Base-by-base conservation (phyloP, 2,329 filamentous ascomycete species). In the Ustulina deusta region DNA sequence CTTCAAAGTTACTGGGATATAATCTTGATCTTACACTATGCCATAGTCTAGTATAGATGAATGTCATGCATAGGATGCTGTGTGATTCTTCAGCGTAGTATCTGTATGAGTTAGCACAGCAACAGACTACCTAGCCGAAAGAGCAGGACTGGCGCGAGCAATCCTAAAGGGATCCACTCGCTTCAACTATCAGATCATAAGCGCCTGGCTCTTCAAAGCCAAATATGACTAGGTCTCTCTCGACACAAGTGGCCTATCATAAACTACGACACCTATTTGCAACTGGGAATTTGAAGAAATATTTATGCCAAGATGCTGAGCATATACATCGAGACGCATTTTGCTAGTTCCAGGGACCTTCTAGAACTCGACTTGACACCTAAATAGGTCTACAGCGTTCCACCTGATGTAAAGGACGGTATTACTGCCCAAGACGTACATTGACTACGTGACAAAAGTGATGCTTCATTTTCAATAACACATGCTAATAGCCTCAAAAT, bases 111-210 rank as follows among this genome's bases (percentile, higher is more conserved):
- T 17, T 40, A 42, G 42, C 49, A 22, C 42, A 55, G 10, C 29
- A 48, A 51, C 7, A 13, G 27, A 22, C n/a, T n/a, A 40, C 27
- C 29, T 20, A 40, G 29, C 17, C 29, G 13, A 62, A 27, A 42
- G 15, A 38, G 42, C 20, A 34, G 11, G 17, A 5, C 27, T 36
- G 11, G 22, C 51, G 3, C 15, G 3, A 25, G 27, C 44, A 46
- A 52, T 36, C 51, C 29, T 51, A 6, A 22, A 3, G 10, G n/a
- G 51, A 51, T 42, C 36, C n/a, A 25, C 25, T 34, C 25, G 17
- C 48, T 49, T 46, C 22, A 9, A 34, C 6, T 58, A 58, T 54
- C 58, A 48, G 27, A 63, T 58, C 52, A 62, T 62, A 25, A n/a
- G 13, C 34, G 25, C 20, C 48, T 65, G 1, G 48, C 13, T 15